Percentiles rank a stretch among this genome's conserved stretches.
Conservation (phyloP, 495 filamentous ascomycete genomes). For the Lasiosphaeris hirsuta region DNA sequence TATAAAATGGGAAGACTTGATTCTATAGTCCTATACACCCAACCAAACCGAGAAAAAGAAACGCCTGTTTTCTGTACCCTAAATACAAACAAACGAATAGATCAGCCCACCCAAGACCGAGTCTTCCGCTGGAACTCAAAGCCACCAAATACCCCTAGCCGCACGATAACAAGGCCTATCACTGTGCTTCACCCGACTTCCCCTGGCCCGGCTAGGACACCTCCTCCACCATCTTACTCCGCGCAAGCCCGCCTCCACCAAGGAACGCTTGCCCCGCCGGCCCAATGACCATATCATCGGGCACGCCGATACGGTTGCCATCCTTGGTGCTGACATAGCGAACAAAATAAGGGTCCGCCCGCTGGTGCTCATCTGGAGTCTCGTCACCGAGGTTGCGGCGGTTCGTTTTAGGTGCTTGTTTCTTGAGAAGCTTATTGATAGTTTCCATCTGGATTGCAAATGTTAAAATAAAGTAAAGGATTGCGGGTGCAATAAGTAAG, state of each 20-base stretch:
- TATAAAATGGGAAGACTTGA: too few relatives aligned
- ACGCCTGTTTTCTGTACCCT: too few relatives aligned
- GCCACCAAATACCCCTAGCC: too few relatives aligned
- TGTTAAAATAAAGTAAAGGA: conserved; percentile 5
- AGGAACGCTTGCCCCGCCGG: conserved; percentile 64
- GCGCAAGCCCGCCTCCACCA: conserved; percentile 19
- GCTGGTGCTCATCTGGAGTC: conserved; percentile 51
- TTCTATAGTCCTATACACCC: too few relatives aligned
- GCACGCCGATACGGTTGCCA: conserved; percentile 68
- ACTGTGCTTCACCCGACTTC: too few relatives aligned
- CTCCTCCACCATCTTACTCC: conserved; percentile 44
- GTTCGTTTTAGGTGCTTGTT: conserved; percentile 85
- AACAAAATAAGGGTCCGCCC: conserved; percentile 65
- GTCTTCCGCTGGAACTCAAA: too few relatives aligned
- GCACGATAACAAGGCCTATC: too few relatives aligned
- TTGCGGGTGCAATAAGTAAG: background rate
- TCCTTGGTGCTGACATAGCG: conserved; percentile 73
- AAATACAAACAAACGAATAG: too few relatives aligned
- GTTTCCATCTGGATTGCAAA: conserved; percentile 74
- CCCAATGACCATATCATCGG: conserved; percentile 73
- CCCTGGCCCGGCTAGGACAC: conserved; percentile 20
- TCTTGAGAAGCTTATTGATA: conserved; percentile 94
- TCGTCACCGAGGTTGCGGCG: conserved; percentile 54
- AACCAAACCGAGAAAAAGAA: too few relatives aligned
- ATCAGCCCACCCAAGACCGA: too few relatives aligned